Evolutionary conservation across 1,139 yeast genomes (phyloP), one percentile per base, ranked within the genome.

Genomic region (Suhomyces coccinellae): DNA sequence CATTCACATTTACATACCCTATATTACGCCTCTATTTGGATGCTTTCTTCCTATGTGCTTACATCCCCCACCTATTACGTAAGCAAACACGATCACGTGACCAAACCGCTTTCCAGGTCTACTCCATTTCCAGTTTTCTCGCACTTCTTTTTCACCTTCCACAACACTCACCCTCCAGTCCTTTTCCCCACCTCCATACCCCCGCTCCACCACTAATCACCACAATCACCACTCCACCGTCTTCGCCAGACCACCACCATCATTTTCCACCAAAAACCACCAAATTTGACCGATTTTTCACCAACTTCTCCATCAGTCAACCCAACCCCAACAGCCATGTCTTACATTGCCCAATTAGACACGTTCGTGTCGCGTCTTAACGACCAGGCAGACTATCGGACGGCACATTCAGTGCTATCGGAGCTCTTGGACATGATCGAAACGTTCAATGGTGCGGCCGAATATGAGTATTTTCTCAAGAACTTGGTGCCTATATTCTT

Each of bases 391-490:
- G 95, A 86, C 63, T 74, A 74, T 54, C 77, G 77, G 50, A 69
- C 80, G 6, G 81, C 83, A 50, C 83, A 85, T 52, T 73, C 88
- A 2, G 78, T 83, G 14, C 78, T 89, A 33, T 81, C 90, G 13
- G 98, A 93, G 63, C 70, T 91, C 40, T 79, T 95, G 52, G 98
- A 91, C 63, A 80, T 88, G 63, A 77, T 90, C 40, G 98, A 91
- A 59, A 77, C 88, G 1, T 86, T 87, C 65, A 86, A 86, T 55
- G 87, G 90, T 13, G 81, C 87, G 4, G 77, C 82, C 14, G 97
- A 89, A 56, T 87, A 88, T 62, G 91, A 85, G 50, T 74, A 80
- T 53, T 86, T 87, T 55, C 66, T 87, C 41, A 73, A 77, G 49
- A 76, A 75, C 48, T 65, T 86, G 52, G 67, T 86, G 37, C 91